Evolutionary conservation across 495 filamentous ascomycete species (phyloP).

Genomic region (Penicillium steckii): DNA sequence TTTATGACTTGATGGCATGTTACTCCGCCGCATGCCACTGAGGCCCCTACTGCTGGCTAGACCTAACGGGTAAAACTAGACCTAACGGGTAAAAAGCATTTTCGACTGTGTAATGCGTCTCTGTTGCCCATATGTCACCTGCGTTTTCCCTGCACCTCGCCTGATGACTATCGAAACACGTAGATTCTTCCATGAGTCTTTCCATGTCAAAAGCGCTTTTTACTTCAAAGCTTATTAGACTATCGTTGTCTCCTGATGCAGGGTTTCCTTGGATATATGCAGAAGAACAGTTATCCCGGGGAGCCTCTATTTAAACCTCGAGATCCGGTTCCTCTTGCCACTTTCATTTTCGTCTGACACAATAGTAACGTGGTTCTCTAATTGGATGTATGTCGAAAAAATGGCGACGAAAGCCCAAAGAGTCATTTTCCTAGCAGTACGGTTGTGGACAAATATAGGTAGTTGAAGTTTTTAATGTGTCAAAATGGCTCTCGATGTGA

Average conservation of each 20-base stretch:
- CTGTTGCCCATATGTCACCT: too few relatives aligned
- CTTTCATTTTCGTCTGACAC: constrained; percentile 5
- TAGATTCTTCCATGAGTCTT: not conserved
- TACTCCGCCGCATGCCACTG: too few relatives aligned
- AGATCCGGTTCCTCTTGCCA: not conserved
- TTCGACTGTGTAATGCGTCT: too few relatives aligned
- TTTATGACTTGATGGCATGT: too few relatives aligned
- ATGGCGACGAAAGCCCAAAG: not conserved
- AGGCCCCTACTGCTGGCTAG: too few relatives aligned
- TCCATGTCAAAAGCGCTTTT: not conserved
- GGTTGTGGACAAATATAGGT: not conserved
- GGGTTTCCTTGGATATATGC: too few relatives aligned
- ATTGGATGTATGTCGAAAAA: constrained; percentile 6
- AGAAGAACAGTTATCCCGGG: not conserved
- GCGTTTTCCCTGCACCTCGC: too few relatives aligned
- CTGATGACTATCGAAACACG: not conserved
- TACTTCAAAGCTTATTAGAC: not conserved
- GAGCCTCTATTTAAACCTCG: not conserved
- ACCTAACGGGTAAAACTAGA: too few relatives aligned
- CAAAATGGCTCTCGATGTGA: too few relatives aligned
- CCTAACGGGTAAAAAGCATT: too few relatives aligned
- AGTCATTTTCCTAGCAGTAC: not conserved
- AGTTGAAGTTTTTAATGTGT: not conserved
- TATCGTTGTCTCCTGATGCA: too few relatives aligned
- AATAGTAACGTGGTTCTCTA: constrained; percentile 6